A percentile compares a stretch with the other conserved stretches of the same genome.
Evolutionary conservation across 139 green algal species (phyloP).

Genomic region (Penium margaritaceum): DNA sequence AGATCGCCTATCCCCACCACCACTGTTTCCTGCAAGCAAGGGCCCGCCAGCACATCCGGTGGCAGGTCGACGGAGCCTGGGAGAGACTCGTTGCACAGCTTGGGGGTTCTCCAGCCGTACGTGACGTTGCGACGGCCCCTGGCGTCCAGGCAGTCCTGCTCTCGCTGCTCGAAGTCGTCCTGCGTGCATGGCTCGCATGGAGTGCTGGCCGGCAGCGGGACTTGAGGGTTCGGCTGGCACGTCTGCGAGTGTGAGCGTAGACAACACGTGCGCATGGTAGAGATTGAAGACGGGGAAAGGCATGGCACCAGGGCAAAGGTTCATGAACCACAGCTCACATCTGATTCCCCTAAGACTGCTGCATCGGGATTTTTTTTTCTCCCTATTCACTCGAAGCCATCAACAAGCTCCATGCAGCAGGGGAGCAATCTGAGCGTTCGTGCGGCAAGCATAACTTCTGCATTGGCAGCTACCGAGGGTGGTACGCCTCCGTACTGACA

Average conservation of each 20-base stretch:
- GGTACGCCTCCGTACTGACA: no score
- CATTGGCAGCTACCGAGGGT: no score
- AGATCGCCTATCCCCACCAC: background rate
- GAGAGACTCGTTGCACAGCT: slow-evolving; percentile 12
- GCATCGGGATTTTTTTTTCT: no score
- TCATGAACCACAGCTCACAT: no score
- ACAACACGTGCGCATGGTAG: background rate
- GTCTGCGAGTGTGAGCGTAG: background rate
- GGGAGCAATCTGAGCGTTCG: no score
- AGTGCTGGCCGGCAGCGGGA: slow-evolving; percentile 8
- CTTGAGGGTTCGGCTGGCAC: slow-evolving; percentile 17
- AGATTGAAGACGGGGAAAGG: background rate
- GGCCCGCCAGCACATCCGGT: slow-evolving; percentile 2
- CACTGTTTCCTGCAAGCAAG: slow-evolving; percentile 20
- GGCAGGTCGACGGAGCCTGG: slow-evolving; percentile 16
- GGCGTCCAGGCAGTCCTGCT: slow-evolving; percentile 13
- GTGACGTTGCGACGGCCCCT: slow-evolving; percentile 19
- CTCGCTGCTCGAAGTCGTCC: background rate
- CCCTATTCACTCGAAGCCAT: background rate
- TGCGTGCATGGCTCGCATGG: slow-evolving; percentile 17
- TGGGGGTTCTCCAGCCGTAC: slow-evolving; percentile 22
- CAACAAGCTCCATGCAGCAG: no score
- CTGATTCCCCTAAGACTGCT: no score
- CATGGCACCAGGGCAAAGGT: background rate
- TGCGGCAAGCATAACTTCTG: no score